These are phyloP conservation scores for Gossypioides kirkii DNA, from an alignment of 345 rosid species.

Conservation along the genomic window DNA sequence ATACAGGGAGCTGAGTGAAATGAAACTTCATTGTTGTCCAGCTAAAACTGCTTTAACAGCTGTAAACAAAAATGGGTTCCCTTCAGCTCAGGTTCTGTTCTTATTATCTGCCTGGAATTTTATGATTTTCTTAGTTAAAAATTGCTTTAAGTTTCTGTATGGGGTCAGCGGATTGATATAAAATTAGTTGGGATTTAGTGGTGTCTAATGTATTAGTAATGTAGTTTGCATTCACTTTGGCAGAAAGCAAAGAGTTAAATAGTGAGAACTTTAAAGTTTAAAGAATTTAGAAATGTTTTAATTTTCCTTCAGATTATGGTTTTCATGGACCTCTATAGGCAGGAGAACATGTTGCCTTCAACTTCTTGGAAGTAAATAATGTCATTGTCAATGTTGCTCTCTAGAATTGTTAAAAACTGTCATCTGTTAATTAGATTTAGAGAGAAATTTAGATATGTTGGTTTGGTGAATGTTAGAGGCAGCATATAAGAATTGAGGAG, in stretches of 20 bases:
- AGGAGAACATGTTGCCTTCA: background rate
- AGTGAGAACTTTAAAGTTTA: background rate
- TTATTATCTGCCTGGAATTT: background rate
- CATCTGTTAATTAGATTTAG: background rate
- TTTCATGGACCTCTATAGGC: background rate
- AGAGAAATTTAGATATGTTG: background rate
- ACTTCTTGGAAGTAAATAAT: background rate
- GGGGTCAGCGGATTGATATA: background rate
- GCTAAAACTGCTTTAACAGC: constrained; percentile 15
- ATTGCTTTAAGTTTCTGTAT: background rate
- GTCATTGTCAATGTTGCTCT: background rate
- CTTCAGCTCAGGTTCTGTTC: constrained; percentile 24
- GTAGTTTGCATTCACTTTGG: background rate
- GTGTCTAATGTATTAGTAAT: background rate
- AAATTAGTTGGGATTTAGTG: background rate
- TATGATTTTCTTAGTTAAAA: background rate
- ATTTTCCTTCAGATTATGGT: background rate
- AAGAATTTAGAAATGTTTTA: background rate
- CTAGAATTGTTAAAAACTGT: background rate
- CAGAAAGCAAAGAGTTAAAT: no score
- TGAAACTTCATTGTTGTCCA: constrained; percentile 22
- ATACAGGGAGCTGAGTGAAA: constrained; percentile 1
- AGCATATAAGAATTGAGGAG: background rate
- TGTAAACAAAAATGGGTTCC: constrained; percentile 17
- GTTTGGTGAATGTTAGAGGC: background rate